Evolutionary conservation across 768 basidiomycete genomes (phyloP).

Genomic region (Crassisporium funariophilum): DNA sequence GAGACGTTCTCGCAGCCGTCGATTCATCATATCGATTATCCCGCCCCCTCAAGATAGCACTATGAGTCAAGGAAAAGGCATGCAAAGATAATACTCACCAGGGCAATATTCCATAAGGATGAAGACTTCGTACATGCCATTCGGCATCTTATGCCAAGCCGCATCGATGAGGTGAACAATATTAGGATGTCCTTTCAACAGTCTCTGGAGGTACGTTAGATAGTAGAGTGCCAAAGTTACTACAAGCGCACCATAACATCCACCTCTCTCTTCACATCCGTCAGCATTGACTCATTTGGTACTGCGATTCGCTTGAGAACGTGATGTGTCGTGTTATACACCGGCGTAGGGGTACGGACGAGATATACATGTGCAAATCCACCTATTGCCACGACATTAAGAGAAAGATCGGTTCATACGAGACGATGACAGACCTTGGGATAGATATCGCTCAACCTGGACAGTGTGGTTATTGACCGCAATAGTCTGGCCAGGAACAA

Average conservation of each 20-base stretch:
- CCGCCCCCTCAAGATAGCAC: constrained; percentile 71
- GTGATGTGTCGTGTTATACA: constrained; percentile 92
- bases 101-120: constrained; percentile 99
- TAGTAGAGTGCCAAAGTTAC: constrained; percentile 5
- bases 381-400: constrained; percentile 51
- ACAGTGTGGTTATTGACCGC: constrained; percentile 88
- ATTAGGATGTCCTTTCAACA: constrained; percentile 91
- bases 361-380: constrained; percentile 99
- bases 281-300: constrained; percentile 83
- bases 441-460: constrained; percentile 91
- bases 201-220: constrained; percentile 55
- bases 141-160: constrained; percentile 82
- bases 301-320: constrained; percentile 97
- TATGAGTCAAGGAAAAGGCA: constrained; percentile 6
- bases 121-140: constrained; percentile 91
- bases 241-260: constrained; percentile 86
- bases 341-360: constrained; percentile 81
- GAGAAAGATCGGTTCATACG: constrained; percentile 10
- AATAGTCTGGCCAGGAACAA: constrained; percentile 83
- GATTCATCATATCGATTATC: constrained; percentile 99
- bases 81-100: constrained; percentile 49
- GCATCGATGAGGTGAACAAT: constrained; percentile 97
- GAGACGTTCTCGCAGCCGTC: constrained; percentile 89
- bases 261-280: constrained; percentile 96
- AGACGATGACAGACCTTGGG: constrained; percentile 68